Evolutionary conservation across 495 filamentous ascomycete genomes (phyloP).

Genomic region (Niebla homalea): DNA sequence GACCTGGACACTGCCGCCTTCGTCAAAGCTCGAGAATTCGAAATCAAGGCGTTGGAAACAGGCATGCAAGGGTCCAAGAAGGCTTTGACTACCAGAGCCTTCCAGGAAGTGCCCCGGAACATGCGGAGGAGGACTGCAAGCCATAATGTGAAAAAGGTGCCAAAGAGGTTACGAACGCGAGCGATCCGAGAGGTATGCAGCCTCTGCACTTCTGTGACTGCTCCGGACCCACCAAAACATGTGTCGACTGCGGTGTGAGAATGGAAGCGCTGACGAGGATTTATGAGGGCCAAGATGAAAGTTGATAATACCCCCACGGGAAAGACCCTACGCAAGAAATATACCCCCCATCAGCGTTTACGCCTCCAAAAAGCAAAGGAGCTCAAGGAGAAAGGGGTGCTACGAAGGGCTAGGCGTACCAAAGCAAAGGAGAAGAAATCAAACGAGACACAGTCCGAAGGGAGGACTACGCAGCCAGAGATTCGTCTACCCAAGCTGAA

Average conservation of each 20-base stretch:
- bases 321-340: slow-evolving; percentile 55
- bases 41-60: slow-evolving; percentile 71
- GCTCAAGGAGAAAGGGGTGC: slow-evolving; percentile 47
- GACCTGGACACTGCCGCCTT: slow-evolving; percentile 73
- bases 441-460: slow-evolving; percentile 20
- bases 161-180: slow-evolving; percentile 55
- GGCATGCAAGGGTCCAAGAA: slow-evolving; percentile 63
- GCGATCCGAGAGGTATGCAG: slow-evolving; percentile 54
- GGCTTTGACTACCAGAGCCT: slow-evolving; percentile 57
- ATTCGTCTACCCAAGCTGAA: slow-evolving; percentile 54
- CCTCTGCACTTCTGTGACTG: no score
- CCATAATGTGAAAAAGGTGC: slow-evolving; percentile 90
- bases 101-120: slow-evolving; percentile 75
- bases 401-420: slow-evolving; percentile 35
- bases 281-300: slow-evolving; percentile 40
- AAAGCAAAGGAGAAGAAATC: slow-evolving; percentile 20
- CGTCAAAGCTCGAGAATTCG: slow-evolving; percentile 67
- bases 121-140: slow-evolving; percentile 80
- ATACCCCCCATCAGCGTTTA: slow-evolving; percentile 55
- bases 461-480: slow-evolving; percentile 19
- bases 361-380: slow-evolving; percentile 72
- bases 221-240: no score
- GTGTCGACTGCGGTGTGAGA: background rate
- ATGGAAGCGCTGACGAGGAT: slow-evolving; percentile 2
- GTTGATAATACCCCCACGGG: slow-evolving; percentile 88